phyloP scores from a whole-genome alignment of 768 basidiomycete species.

The Amanita exitialis region DNA sequence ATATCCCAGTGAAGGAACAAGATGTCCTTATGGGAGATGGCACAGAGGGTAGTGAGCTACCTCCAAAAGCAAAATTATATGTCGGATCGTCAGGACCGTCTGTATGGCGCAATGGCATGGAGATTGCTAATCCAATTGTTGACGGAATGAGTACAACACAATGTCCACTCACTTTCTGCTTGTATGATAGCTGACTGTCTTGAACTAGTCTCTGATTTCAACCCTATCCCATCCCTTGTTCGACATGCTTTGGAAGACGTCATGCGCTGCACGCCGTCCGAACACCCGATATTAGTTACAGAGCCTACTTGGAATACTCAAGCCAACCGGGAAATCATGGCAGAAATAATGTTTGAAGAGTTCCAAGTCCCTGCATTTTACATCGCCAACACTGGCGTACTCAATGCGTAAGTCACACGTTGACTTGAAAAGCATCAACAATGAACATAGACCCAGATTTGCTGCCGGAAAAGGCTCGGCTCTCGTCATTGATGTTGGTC shows the following conservation, averaged over 20 bases:
- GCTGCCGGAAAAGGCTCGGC: slow-evolving; percentile 97
- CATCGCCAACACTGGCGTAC: slow-evolving; percentile 87
- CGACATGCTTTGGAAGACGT: slow-evolving; percentile 67
- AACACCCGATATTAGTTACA: slow-evolving; percentile 89
- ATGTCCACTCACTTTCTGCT: background rate
- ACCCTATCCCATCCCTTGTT: slow-evolving; percentile 59
- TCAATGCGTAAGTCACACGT: slow-evolving; percentile 66
- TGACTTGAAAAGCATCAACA: background rate
- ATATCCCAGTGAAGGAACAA: slow-evolving; percentile 35
- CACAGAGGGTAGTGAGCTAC: slow-evolving; percentile 25
- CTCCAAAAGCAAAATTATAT: slow-evolving; percentile 46
- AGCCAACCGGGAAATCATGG: slow-evolving; percentile 89
- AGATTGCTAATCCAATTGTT: slow-evolving; percentile 70
- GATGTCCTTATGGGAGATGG: slow-evolving; percentile 47
- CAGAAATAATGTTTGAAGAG: slow-evolving; percentile 96
- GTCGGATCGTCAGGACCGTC: slow-evolving; percentile 85
- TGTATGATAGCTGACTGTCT: background rate
- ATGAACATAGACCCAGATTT: slow-evolving; percentile 45
- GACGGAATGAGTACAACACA: slow-evolving; percentile 71
- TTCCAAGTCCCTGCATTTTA: slow-evolving; percentile 94
- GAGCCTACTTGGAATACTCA: slow-evolving; percentile 96
- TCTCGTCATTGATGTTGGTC: slow-evolving; percentile 89
- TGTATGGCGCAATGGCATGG: slow-evolving; percentile 86
- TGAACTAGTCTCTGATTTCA: slow-evolving; percentile 61
- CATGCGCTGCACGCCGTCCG: slow-evolving; percentile 66